Conservation (phyloP, 768 basidiomycete species). For the Phallus indusiatus region DNA sequence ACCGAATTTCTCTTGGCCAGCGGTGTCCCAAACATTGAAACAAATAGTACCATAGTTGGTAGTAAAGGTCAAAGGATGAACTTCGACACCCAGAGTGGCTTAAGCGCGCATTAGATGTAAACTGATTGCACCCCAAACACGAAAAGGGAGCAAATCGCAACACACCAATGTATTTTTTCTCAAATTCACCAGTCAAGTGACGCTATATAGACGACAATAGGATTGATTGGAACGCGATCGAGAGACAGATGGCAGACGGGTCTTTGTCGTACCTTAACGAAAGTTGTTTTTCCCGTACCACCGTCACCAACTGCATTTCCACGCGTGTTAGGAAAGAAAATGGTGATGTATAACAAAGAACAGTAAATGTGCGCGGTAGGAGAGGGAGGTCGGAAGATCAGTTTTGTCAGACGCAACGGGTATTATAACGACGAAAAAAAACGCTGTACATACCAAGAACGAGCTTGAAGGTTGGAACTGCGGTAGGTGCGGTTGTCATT, state of each 20-base stretch:
- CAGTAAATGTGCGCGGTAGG: slow-evolving; percentile 11
- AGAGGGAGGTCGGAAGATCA: slow-evolving; percentile 9
- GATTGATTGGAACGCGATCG: slow-evolving; percentile 11
- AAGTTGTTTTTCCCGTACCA: slow-evolving; percentile 96
- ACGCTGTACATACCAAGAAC: slow-evolving; percentile 70
- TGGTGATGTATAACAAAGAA: slow-evolving; percentile 11
- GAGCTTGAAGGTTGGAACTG: slow-evolving; percentile 88
- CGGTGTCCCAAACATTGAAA: slow-evolving; percentile 99
- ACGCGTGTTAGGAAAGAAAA: slow-evolving; percentile 2
- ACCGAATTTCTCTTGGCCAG: slow-evolving; percentile 99
- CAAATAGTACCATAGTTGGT: slow-evolving; percentile 99
- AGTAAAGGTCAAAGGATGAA: slow-evolving; percentile 90
- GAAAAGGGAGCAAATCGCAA: slow-evolving; percentile 10
- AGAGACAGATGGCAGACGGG: slow-evolving; percentile 11
- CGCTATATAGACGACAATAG: slow-evolving; percentile 47
- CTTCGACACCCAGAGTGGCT: slow-evolving; percentile 99
- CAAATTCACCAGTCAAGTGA: slow-evolving; percentile 99
- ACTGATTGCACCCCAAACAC: slow-evolving; percentile 8
- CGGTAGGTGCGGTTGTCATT: slow-evolving; percentile 2
- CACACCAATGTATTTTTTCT: slow-evolving; percentile 99
- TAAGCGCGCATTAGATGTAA: slow-evolving; percentile 11
- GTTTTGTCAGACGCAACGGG: slow-evolving; percentile 7
- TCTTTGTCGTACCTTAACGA: slow-evolving; percentile 72
- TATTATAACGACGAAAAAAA: slow-evolving; percentile 10
- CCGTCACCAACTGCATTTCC: slow-evolving; percentile 69